Conservation (phyloP, 225 moss, liverwort and hornwort genomes). For the Lunularia cruciata region DNA sequence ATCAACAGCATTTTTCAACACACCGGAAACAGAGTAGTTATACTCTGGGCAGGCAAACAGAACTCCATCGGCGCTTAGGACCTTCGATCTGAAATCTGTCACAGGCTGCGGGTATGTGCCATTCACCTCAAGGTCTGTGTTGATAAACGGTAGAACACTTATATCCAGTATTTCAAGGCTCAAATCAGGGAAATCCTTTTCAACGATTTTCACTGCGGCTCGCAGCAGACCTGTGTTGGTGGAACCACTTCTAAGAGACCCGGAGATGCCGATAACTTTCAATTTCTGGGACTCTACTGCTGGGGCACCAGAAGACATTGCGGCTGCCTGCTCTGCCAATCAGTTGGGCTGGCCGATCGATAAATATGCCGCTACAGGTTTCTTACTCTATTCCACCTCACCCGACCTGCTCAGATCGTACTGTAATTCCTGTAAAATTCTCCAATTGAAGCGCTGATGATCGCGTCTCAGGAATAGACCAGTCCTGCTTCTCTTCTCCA, state of each 20-base stretch:
- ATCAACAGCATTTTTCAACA: constrained; percentile 38
- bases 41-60: constrained; percentile 39
- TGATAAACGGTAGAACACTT: constrained; percentile 28
- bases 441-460: no score
- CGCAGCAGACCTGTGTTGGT: constrained; percentile 31
- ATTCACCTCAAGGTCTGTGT: constrained; percentile 39
- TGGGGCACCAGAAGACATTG: not conserved
- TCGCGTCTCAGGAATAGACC: no score
- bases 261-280: constrained; percentile 30
- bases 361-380: no score
- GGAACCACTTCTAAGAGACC: constrained; percentile 29
- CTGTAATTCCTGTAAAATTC: no score
- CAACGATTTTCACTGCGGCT: constrained; percentile 31
- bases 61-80: constrained; percentile 24
- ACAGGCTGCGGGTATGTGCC: constrained; percentile 25
- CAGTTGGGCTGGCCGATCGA: no score
- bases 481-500: no score
- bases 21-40: constrained; percentile 32
- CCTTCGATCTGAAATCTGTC: constrained; percentile 29
- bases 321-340: no score
- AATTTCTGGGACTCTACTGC: constrained; percentile 2
- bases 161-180: constrained; percentile 30
- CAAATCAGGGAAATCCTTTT: constrained; percentile 31
- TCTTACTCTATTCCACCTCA: no score
- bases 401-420: no score